A percentile compares a stretch with the other conserved stretches of the same genome.
Conservation (phyloP, 345 rosid species). For the Rubroshorea leprosula region DNA sequence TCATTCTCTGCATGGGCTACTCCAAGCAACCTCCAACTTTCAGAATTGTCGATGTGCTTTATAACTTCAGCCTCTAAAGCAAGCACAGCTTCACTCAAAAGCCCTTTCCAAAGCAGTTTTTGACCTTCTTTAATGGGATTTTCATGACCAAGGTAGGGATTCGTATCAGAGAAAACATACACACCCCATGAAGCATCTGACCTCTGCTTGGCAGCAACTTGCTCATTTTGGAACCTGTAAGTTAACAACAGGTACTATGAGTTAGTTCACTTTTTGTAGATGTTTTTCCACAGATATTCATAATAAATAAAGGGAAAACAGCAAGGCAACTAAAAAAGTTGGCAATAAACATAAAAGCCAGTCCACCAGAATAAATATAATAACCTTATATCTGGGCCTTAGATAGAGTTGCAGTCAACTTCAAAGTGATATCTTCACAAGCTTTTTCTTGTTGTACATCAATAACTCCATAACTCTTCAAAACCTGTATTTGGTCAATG, state of each 20-base stretch:
- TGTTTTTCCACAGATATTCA: no score
- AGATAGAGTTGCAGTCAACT: no score
- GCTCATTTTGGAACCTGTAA: slow-evolving; percentile 68
- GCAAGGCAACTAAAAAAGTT: not conserved
- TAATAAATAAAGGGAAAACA: no score
- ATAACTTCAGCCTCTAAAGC: slow-evolving; percentile 99
- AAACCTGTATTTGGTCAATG: no score
- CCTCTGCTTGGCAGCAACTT: slow-evolving; percentile 51
- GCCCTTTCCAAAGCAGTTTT: slow-evolving; percentile 93
- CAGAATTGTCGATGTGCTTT: slow-evolving; percentile 92
- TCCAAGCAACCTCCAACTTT: slow-evolving; percentile 99
- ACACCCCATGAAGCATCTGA: slow-evolving; percentile 73
- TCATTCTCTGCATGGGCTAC: slow-evolving; percentile 98
- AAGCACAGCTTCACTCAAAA: slow-evolving; percentile 97
- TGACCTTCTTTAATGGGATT: slow-evolving; percentile 96
- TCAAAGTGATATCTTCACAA: no score
- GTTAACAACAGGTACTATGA: not conserved
- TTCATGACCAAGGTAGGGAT: slow-evolving; percentile 97
- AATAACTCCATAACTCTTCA: no score
- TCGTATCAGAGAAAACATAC: slow-evolving; percentile 96
- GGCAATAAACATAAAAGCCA: no score
- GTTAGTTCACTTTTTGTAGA: not conserved
- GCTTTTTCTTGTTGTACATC: no score
- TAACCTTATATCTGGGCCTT: no score
- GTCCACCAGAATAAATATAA: no score